Evolutionary conservation across 1,139 yeast genomes (phyloP).

Genomic region (Debaryomyces coudertii): DNA sequence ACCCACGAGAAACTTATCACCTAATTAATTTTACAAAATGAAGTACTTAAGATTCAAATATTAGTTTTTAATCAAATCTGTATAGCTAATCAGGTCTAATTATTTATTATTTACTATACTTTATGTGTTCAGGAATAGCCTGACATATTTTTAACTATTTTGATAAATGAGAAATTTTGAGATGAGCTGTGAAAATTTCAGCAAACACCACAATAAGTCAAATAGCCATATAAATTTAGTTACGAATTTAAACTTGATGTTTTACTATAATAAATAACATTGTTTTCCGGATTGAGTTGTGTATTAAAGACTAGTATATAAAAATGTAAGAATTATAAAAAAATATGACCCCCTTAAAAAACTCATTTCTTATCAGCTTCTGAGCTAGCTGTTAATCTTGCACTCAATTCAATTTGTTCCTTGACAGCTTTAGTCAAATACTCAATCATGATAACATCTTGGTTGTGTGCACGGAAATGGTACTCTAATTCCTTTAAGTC

Average conservation of each 20-base stretch:
- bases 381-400: conserved; percentile 62
- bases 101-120: background rate
- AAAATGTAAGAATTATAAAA: conserved; percentile 1
- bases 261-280: background rate
- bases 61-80: background rate
- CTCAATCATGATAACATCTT: conserved; percentile 83
- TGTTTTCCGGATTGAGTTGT: background rate
- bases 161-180: conserved; percentile 9
- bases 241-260: background rate
- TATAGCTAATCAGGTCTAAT: background rate
- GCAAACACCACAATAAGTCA: conserved; percentile 7
- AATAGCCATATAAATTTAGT: background rate
- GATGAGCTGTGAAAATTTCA: conserved; percentile 10
- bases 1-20: background rate
- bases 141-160: background rate
- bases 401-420: conserved; percentile 81
- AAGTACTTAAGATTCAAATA: background rate
- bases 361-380: conserved; percentile 29
- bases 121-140: background rate
- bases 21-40: background rate
- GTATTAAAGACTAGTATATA: conserved; percentile 5
- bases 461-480: conserved; percentile 72
- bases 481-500: conserved; percentile 60
- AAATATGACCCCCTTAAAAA: conserved; percentile 1
- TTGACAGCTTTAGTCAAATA: conserved; percentile 83